Evolutionary conservation across 2,329 filamentous ascomycete species (phyloP).

Genomic region (Aspergillus sp.): DNA sequence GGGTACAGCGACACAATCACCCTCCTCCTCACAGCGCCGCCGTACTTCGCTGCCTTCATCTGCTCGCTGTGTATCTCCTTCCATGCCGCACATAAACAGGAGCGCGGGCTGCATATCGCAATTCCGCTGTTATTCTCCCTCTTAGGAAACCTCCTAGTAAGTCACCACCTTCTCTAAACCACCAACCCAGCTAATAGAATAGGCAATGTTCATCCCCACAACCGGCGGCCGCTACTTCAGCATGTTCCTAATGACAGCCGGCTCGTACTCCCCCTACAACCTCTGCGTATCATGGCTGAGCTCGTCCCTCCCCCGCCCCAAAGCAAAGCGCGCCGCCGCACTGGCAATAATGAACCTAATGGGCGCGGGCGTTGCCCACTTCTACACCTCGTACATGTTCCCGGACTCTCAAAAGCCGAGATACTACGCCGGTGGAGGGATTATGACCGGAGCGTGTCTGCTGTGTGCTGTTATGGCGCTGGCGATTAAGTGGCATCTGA

Average conservation of each 20-base stretch:
- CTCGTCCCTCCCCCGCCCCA: not conserved
- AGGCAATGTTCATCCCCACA: slow-evolving; percentile 1
- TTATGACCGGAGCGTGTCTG: slow-evolving; percentile 1
- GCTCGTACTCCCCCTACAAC: slow-evolving; percentile 3
- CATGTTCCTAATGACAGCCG: slow-evolving; percentile 4
- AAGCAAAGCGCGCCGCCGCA: not conserved
- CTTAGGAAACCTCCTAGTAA: not conserved
- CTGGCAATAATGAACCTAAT: slow-evolving; percentile 5
- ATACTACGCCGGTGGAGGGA: not conserved
- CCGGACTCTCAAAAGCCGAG: not conserved
- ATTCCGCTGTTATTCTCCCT: slow-evolving; percentile 3
- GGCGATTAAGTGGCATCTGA: not conserved
- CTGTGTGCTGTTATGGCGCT: not conserved
- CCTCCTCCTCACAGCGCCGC: not conserved
- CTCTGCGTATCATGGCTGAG: slow-evolving; percentile 1
- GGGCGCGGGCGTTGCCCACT: slow-evolving; percentile 1
- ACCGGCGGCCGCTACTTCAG: slow-evolving; percentile 7
- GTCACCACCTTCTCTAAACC: not conserved
- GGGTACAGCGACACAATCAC: slow-evolving; percentile 1
- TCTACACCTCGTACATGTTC: slow-evolving; percentile 7
- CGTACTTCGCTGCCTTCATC: slow-evolving; percentile 2
- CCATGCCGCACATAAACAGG: not conserved
- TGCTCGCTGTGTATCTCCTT: not conserved
- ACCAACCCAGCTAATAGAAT: not conserved
- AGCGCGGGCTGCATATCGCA: not conserved